Base-by-base conservation (phyloP, 2,329 filamentous ascomycete species). In the Aspergillus fumigatiaffinis region DNA sequence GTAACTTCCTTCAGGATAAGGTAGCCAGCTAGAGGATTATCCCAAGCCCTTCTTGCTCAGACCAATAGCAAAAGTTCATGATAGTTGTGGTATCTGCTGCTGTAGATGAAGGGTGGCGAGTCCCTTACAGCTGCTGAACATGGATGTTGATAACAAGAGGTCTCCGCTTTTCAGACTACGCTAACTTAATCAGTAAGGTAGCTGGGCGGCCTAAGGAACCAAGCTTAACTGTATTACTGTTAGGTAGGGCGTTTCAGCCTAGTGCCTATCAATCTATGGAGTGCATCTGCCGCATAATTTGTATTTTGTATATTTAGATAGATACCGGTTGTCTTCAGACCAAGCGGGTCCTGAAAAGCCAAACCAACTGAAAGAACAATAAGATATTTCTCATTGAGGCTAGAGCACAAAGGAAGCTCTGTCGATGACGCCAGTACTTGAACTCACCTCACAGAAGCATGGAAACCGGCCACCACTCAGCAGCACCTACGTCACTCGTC, bases 401-500 rank as follows among this genome's bases (percentile, higher is more conserved):
- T 38, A 17, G 32, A 42, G 35, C 46, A 46, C n/a, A 44, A 28
- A 58, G 55, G 57, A 59, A 57, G 52, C 53, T 47, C 50, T 53
- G 52, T 61, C 58, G 60, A 68, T 68, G 66, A 67, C 65, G 67
- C 66, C 64, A 65, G 60, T 60, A 66, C 53, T 61, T 50, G 21
- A 54, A 38, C 32, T 35, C 14, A 6, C 52, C 63, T 3, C 14
- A 35, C 32, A 38, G 14, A 47, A 47, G 44, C 44, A 47, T 47
- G 44, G 44, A 47, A 47, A 47, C 21, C 21, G 10, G n/a, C 44
- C 21, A 47, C 44, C 41, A 46, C 21, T 12, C 44, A 60, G 60
- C 60, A 60, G 59, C 59, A 65, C 63, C 64, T 72, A 72, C 69
- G 70, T 72, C 70, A 72, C 67, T 67, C 56, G 62, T 53, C 59